phyloP scores from a whole-genome alignment of 2,329 filamentous ascomycete genomes.

The Aspergillus puulaauensis region DNA sequence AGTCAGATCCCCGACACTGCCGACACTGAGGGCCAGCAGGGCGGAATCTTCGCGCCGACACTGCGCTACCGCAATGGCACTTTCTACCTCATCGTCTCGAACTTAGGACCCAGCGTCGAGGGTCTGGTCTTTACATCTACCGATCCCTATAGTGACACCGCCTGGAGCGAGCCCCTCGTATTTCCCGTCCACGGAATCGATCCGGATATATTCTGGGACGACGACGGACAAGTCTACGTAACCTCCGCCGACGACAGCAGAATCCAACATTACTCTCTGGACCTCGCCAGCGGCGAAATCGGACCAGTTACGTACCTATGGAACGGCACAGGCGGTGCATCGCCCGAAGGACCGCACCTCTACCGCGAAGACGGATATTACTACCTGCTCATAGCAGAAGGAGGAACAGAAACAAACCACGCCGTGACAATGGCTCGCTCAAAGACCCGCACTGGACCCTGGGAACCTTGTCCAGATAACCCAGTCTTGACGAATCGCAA shows the following conservation, averaged over 20 bases:
- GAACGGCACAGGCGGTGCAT: conserved; percentile 50
- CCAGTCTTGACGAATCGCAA: conserved; percentile 43
- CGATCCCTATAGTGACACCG: conserved; percentile 12
- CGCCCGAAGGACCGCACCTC: conserved; percentile 32
- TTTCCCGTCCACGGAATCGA: conserved; percentile 17
- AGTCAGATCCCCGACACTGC: conserved; percentile 38
- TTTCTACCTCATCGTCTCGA: conserved; percentile 42
- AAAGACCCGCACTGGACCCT: conserved; percentile 36
- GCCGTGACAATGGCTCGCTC: conserved; percentile 31
- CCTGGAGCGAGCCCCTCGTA: conserved; percentile 17
- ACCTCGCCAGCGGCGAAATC: conserved; percentile 29
- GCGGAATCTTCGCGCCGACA: conserved; percentile 44
- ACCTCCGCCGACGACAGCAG: conserved; percentile 8
- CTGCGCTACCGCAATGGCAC: conserved; percentile 40
- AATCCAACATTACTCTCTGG: conserved; percentile 16
- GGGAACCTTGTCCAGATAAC: conserved; percentile 40
- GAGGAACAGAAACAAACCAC: conserved; percentile 29
- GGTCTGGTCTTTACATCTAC: conserved; percentile 17
- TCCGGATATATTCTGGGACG: conserved; percentile 24
- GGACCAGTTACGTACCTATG: conserved; percentile 27
- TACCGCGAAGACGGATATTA: conserved; percentile 32
- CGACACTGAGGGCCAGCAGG: conserved; percentile 16
- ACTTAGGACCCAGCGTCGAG: conserved; percentile 10
- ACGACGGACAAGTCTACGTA: conserved; percentile 11
- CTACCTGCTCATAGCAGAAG: conserved; percentile 29